Percentiles rank a stretch among this genome's conserved stretches.
These are phyloP conservation scores for Penicillium simplicissimum DNA, from an alignment of 495 filamentous ascomycete species.

Conservation along the genomic window DNA sequence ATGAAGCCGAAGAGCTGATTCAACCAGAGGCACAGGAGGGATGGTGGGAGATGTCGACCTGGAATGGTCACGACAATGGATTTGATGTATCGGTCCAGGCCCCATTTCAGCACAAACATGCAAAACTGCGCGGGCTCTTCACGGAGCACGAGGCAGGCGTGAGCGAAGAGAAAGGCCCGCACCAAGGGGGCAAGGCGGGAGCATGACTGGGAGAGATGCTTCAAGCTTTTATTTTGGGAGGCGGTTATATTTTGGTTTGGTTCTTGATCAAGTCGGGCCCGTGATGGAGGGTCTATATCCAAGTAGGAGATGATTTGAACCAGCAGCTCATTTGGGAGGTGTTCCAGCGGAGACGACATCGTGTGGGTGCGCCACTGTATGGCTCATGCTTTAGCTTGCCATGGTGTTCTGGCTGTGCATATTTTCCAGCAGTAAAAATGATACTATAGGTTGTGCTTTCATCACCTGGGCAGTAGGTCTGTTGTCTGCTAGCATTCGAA, in stretches of 20 bases:
- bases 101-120: conserved; percentile 26
- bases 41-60: not conserved
- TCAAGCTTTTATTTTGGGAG: conserved; percentile 29
- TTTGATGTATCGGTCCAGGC: conserved; percentile 33
- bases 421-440: too few relatives aligned
- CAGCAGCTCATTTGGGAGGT: conserved; percentile 45
- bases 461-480: not conserved
- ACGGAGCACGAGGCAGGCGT: conserved; percentile 31
- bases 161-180: conserved; percentile 37
- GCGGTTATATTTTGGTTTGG: conserved; percentile 27
- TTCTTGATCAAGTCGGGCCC: conserved; percentile 22
- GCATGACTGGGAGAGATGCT: conserved; percentile 36
- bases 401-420: not conserved
- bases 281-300: conserved; percentile 32
- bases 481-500: not conserved
- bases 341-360: conserved; percentile 24
- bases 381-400: conserved; percentile 5
- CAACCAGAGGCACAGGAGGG: conserved; percentile 35
- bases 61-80: conserved; percentile 28
- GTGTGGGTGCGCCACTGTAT: not conserved
- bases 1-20: conserved; percentile 30
- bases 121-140: conserved; percentile 33
- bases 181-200: conserved; percentile 30
- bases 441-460: too few relatives aligned
- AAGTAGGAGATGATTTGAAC: conserved; percentile 40